These are phyloP conservation scores for Sphaerulina musiva DNA, from an alignment of 2,329 filamentous ascomycete species.

Conservation along the genomic window DNA sequence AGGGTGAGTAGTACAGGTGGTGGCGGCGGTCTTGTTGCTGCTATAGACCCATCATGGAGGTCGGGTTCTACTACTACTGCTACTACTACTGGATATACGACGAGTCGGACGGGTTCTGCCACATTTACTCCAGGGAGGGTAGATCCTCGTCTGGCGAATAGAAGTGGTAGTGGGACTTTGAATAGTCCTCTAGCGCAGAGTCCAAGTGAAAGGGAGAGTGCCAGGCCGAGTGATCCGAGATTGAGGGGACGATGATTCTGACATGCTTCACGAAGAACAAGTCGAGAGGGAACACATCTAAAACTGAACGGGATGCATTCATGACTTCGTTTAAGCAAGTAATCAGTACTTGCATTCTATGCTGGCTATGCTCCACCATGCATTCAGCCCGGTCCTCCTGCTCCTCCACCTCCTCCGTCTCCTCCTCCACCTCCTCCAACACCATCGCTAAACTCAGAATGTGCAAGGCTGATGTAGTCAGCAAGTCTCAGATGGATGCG, in stretches of 20 bases:
- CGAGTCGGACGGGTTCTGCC: neutral
- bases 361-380: neutral
- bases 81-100: neutral
- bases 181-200: neutral
- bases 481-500: neutral
- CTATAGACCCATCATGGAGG: too few relatives aligned
- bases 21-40: too few relatives aligned
- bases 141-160: neutral
- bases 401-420: neutral
- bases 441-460: slow-evolving; percentile 3
- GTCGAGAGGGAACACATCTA: neutral
- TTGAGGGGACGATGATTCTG: slow-evolving; percentile 2
- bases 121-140: too few relatives aligned
- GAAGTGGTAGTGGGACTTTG: neutral
- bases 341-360: neutral
- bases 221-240: neutral
- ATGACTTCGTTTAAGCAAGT: neutral
- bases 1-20: neutral
- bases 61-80: neutral
- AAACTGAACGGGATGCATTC: neutral
- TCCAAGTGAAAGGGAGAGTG: neutral
- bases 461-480: neutral
- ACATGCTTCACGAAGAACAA: neutral
- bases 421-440: neutral
- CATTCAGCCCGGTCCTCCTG: neutral